phyloP scores from a whole-genome alignment of 768 basidiomycete species.

The Boletus reticuloceps region DNA sequence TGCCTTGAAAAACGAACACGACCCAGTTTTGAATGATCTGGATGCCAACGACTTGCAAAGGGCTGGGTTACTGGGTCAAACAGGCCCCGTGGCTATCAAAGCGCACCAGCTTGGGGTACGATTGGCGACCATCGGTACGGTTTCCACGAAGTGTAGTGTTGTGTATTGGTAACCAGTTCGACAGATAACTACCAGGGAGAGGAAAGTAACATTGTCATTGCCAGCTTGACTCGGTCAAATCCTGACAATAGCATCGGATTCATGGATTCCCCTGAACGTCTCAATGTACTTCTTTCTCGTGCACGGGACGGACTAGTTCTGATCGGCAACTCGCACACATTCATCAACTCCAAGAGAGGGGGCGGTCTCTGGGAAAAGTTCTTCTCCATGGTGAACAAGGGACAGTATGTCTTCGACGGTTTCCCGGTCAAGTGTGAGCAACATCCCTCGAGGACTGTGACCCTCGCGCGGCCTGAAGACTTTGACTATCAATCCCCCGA shows the following conservation, averaged over 20 bases:
- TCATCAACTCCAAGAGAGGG: conserved; percentile 53
- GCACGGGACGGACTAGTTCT: conserved; percentile 64
- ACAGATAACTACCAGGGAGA: conserved; percentile 79
- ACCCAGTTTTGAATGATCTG: conserved; percentile 63
- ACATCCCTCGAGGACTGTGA: conserved; percentile 42
- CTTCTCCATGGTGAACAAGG: conserved; percentile 41
- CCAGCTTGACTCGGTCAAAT: conserved; percentile 63
- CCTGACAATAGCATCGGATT: conserved; percentile 58
- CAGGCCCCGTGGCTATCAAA: conserved; percentile 38
- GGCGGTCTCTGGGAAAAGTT: conserved; percentile 49
- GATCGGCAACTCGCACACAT: conserved; percentile 65
- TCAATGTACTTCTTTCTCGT: conserved; percentile 73
- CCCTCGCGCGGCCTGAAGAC: conserved; percentile 40
- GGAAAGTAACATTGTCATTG: conserved; percentile 67
- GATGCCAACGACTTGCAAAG: conserved; percentile 57
- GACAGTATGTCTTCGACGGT: conserved; percentile 54
- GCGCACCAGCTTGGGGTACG: conserved; percentile 40
- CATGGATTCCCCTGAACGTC: conserved; percentile 65
- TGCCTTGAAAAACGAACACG: conserved; percentile 43
- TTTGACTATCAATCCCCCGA: conserved; percentile 58
- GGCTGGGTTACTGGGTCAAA: conserved; percentile 50
- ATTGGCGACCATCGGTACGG: conserved; percentile 64
- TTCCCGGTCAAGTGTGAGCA: conserved; percentile 58
- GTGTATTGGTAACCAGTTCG: neutral
- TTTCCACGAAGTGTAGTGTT: neutral